Evolutionary conservation across 441 rosid genomes (phyloP), one percentile per base, ranked within the genome.

Genomic region (Gossypium aridum): DNA sequence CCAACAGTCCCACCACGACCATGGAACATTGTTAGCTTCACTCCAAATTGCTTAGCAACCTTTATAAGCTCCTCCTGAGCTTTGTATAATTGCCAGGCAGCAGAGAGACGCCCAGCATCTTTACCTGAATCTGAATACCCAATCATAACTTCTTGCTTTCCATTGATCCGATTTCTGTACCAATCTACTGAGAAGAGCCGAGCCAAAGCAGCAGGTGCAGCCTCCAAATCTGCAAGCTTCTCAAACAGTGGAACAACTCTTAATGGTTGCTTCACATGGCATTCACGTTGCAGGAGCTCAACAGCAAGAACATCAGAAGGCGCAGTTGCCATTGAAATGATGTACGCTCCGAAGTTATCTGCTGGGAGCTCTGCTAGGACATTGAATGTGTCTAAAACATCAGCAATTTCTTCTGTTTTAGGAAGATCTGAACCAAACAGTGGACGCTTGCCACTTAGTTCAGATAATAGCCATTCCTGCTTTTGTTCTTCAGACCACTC

Each of bases 1-100:
- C 99, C 98, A 3, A 93, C 99, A 0, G 99, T 95, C 60, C 98
- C 99, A 74, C 99, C 99, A 65, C 99, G 94, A 43, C 99, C 99
- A 61, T 95, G 99, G 80, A 95, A 95, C 98, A 95, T 93, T 0
- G 98, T 93, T 9, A 95, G 89, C 85, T 95, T 95, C 55, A 95
- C 90, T 25, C 98, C 96, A 13, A 64, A 90, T 57, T 89, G 66
- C 82, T 95, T 95, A 23, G 99, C 93, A 34, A 93, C 99, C 62
- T 88, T 90, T 79, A 94, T 85, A 28, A 94, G 99, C 84, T 94
- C 97, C 82, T 94, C 99, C 78, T 94, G 99, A 78, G 99, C 94
- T 83, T 94, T 91, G 76, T 91, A 95, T 63, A 95, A 73, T 78
- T 95, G 91, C 98, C 99, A 93, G 57, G 95, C 99, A 26, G 98